These are phyloP conservation scores for Exophiala aquamarina DNA, from an alignment of 2,329 filamentous ascomycete species.

Conservation along the genomic window DNA sequence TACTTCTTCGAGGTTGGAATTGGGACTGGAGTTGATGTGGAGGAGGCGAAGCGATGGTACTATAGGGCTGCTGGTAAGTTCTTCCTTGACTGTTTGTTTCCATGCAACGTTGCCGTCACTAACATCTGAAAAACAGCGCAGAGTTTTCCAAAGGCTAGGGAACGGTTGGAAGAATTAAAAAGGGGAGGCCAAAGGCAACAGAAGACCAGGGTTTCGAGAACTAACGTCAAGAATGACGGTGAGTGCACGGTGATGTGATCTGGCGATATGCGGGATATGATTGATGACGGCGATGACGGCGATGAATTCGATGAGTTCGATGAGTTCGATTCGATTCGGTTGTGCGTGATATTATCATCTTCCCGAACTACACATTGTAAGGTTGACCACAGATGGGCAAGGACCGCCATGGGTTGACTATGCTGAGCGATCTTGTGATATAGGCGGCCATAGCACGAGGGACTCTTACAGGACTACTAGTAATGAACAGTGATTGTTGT, in stretches of 20 bases:
- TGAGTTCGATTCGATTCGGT: too few species aligned
- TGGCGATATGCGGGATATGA: background rate
- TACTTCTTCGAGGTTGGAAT: conserved; percentile 89
- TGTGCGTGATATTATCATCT: too few species aligned
- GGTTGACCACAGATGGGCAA: too few species aligned
- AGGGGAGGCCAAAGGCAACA: conserved; percentile 70
- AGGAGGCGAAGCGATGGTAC: conserved; percentile 98
- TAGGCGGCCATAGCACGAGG: too few species aligned
- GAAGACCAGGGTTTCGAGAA: conserved; percentile 75
- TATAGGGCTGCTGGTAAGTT: conserved; percentile 91
- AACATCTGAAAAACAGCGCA: conserved; percentile 61
- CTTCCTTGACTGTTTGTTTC: conserved; percentile 1
- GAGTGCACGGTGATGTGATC: conserved; percentile 81
- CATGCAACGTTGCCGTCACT: conserved; percentile 10
- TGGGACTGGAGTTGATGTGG: conserved; percentile 78
- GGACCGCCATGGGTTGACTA: too few species aligned
- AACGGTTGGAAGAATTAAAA: conserved; percentile 89
- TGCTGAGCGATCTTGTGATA: too few species aligned
- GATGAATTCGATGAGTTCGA: too few species aligned
- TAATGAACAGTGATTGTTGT: too few species aligned
- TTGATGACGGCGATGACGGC: too few species aligned
- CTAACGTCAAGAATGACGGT: conserved; percentile 81
- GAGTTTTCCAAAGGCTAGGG: conserved; percentile 89
- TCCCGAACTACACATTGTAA: too few species aligned
- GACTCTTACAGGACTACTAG: too few species aligned